A percentile compares a stretch with the other conserved stretches of the same genome.
Evolutionary conservation across 805 yeast species (phyloP).

Genomic region (Saccharomycopsis microspora): DNA sequence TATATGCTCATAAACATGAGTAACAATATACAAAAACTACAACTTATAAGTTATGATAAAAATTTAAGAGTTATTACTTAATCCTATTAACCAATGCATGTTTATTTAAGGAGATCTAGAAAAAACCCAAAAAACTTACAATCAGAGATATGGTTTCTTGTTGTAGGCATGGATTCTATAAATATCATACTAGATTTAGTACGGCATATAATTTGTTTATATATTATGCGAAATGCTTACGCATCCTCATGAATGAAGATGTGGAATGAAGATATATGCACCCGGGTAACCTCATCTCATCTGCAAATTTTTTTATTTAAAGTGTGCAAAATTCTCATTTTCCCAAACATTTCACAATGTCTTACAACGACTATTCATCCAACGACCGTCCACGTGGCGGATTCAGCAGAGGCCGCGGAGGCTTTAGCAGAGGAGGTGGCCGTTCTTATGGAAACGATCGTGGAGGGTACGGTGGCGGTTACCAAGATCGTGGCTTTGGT

Average conservation of each 20-base stretch:
- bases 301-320: background rate
- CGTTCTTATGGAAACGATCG: conserved; percentile 15
- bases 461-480: conserved; percentile 27
- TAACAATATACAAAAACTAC: too few relatives aligned
- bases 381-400: background rate
- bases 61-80: too few relatives aligned
- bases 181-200: background rate
- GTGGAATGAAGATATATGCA: background rate
- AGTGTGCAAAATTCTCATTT: background rate
- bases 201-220: background rate
- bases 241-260: background rate
- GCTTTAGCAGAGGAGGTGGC: conserved; percentile 3
- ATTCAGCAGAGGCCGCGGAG: conserved; percentile 18
- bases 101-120: background rate
- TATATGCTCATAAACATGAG: too few relatives aligned
- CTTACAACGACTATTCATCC: conserved; percentile 1
- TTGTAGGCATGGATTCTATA: background rate
- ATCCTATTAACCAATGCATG: background rate
- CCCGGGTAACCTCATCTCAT: background rate
- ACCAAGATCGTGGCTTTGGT: conserved; percentile 24
- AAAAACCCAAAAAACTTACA: background rate
- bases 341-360: conserved; percentile 3
- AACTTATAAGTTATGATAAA: too few relatives aligned
- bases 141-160: background rate
- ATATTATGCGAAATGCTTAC: background rate